phyloP scores from a whole-genome alignment of 2,329 filamentous ascomycete genomes.

The Calonectria fujianensis region DNA sequence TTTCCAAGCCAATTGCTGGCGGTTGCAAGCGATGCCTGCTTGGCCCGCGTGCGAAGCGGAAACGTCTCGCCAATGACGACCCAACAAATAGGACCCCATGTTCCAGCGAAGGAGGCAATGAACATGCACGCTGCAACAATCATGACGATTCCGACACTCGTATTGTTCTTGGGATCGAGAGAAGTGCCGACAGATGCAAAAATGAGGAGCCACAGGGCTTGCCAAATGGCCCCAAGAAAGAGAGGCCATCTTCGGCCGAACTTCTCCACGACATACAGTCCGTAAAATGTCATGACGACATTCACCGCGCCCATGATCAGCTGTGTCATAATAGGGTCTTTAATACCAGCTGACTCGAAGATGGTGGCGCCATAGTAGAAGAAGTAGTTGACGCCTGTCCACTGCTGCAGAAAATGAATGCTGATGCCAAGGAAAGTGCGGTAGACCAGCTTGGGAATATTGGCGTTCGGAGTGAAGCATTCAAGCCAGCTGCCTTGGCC shows the following conservation, averaged over 20 bases:
- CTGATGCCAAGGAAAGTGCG: conserved; percentile 78
- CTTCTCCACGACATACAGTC: conserved; percentile 81
- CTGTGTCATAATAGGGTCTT: conserved; percentile 79
- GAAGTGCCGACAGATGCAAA: conserved; percentile 76
- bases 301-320: conserved; percentile 82
- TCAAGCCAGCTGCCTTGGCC: conserved; percentile 73
- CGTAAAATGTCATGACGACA: conserved; percentile 79
- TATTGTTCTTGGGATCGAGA: conserved; percentile 64
- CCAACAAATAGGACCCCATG: conserved; percentile 83
- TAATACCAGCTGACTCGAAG: conserved; percentile 79
- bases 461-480: conserved; percentile 74
- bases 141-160: conserved; percentile 77
- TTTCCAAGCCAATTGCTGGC: conserved; percentile 77
- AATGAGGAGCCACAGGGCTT: conserved; percentile 78
- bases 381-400: conserved; percentile 78
- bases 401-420: conserved; percentile 81
- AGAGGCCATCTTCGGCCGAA: conserved; percentile 82
- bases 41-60: conserved; percentile 72
- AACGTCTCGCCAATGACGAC: conserved; percentile 81
- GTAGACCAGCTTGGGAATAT: conserved; percentile 76
- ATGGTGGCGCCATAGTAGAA: conserved; percentile 81
- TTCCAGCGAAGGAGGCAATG: conserved; percentile 81
- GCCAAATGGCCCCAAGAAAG: conserved; percentile 80
- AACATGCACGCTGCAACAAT: conserved; percentile 85
- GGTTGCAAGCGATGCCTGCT: conserved; percentile 73